Evolutionary conservation across 306 rosid genomes (phyloP).

Genomic region (Prunus fruticosa): DNA sequence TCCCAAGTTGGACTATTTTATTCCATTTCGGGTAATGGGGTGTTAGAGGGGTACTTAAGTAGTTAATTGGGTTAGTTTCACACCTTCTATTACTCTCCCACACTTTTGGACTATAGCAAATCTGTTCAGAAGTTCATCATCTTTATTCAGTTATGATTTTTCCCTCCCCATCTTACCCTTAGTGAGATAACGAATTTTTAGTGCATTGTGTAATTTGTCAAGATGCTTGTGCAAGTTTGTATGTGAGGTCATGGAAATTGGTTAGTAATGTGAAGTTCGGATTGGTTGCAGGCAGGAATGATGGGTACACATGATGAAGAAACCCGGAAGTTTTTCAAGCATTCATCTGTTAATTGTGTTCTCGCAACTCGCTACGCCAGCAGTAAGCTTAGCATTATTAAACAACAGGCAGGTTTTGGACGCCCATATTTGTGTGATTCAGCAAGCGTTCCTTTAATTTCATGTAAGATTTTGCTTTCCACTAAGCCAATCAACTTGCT

Average conservation of each 20-base stretch:
- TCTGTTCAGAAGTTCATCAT: not conserved
- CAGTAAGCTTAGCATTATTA: constrained; percentile 64
- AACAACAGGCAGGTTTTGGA: constrained; percentile 60
- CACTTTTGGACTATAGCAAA: too few species aligned
- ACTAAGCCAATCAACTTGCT: constrained; percentile 13
- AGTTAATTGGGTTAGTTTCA: not conserved
- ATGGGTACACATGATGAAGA: constrained; percentile 97
- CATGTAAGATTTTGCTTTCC: not conserved
- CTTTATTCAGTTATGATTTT: too few species aligned
- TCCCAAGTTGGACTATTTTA: not conserved
- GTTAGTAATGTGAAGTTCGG: constrained; percentile 8
- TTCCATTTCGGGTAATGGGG: not conserved
- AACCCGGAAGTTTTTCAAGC: constrained; percentile 75
- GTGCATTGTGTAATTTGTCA: not conserved
- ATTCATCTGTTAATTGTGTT: constrained; percentile 88
- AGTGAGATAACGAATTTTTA: too few species aligned
- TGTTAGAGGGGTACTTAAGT: not conserved
- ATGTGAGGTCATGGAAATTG: not conserved
- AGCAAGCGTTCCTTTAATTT: not conserved
- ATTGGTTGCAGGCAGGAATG: constrained; percentile 64
- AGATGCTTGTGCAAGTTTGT: not conserved
- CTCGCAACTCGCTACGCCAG: constrained; percentile 82
- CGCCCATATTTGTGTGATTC: not conserved
- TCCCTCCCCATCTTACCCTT: too few species aligned
- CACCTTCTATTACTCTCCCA: too few species aligned